These are phyloP conservation scores for Chlorella sp. DNA, from an alignment of 139 green algal genomes.

Conservation along the genomic window DNA sequence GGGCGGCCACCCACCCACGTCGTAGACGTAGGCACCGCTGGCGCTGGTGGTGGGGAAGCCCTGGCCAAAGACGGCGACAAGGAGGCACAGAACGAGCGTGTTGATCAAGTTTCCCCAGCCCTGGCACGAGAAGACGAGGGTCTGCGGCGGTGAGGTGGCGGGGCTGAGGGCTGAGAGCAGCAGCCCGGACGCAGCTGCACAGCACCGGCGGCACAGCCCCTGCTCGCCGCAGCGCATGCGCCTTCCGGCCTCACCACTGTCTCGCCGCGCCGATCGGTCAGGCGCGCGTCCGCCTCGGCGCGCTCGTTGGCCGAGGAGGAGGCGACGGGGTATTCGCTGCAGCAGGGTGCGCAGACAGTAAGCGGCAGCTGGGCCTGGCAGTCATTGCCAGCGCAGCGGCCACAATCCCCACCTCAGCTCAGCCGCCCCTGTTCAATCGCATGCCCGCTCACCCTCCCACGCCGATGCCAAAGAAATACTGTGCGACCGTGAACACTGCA, in stretches of 20 bases:
- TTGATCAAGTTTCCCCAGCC: slow-evolving; percentile 40
- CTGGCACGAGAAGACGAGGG: background rate
- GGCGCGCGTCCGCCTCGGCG: slow-evolving; percentile 49
- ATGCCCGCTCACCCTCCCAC: no score
- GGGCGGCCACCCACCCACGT: no score
- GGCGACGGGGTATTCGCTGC: slow-evolving; percentile 72
- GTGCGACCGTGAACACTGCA: slow-evolving; percentile 55
- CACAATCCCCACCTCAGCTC: no score
- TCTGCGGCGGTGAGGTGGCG: background rate
- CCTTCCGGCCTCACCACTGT: slow-evolving; percentile 25
- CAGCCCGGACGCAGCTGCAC: background rate
- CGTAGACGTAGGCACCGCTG: no score
- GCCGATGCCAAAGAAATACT: slow-evolving; percentile 55
- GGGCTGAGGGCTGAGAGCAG: background rate
- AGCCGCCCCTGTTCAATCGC: no score
- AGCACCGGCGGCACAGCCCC: background rate
- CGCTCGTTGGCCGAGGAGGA: slow-evolving; percentile 76
- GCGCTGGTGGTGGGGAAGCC: no score
- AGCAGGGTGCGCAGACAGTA: no score
- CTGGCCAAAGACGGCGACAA: slow-evolving; percentile 20
- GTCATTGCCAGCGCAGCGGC: no score
- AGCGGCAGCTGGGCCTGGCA: no score
- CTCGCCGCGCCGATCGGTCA: slow-evolving; percentile 47
- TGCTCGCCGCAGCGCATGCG: background rate
- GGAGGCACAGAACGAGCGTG: slow-evolving; percentile 21